phyloP scores from a whole-genome alignment of 345 rosid species.

The Murraya paniculata region DNA sequence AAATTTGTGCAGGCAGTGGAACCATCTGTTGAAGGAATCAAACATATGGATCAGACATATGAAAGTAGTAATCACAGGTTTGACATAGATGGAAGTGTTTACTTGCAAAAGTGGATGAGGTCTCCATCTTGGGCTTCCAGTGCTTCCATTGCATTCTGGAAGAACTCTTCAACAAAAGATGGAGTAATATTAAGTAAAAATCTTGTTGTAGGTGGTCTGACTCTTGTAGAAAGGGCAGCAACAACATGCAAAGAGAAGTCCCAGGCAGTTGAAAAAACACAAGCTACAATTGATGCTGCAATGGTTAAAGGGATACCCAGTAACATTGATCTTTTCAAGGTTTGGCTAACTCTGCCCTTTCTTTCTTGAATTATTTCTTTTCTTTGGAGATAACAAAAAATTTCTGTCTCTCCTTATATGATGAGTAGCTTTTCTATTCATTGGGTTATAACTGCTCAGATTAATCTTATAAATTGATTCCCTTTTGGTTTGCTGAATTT shows the following conservation, averaged over 20 bases:
- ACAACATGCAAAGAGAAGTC: slow-evolving; percentile 58
- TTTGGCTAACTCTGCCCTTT: slow-evolving; percentile 18
- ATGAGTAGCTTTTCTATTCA: not conserved
- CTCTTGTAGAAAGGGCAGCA: slow-evolving; percentile 78
- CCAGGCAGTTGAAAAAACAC: slow-evolving; percentile 76
- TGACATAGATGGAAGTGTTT: slow-evolving; percentile 91
- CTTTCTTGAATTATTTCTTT: not conserved
- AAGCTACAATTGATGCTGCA: slow-evolving; percentile 96
- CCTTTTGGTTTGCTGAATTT: not conserved
- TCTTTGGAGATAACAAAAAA: not conserved
- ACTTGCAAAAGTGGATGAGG: slow-evolving; percentile 85
- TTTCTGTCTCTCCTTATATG: not conserved
- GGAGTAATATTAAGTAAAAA: slow-evolving; percentile 75
- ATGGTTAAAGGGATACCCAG: slow-evolving; percentile 87
- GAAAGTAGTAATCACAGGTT: slow-evolving; percentile 52
- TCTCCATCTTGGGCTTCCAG: slow-evolving; percentile 82
- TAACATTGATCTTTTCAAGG: slow-evolving; percentile 96
- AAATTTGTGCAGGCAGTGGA: slow-evolving; percentile 41
- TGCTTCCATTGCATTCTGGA: slow-evolving; percentile 80
- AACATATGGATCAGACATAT: slow-evolving; percentile 37
- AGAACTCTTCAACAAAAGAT: slow-evolving; percentile 47
- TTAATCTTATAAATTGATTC: not conserved
- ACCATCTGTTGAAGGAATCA: slow-evolving; percentile 30
- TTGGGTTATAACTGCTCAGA: not conserved
- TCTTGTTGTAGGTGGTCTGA: slow-evolving; percentile 73